Evolutionary conservation across 73 alveolate species (phyloP).

Genomic region (Symbiodinium natans): DNA sequence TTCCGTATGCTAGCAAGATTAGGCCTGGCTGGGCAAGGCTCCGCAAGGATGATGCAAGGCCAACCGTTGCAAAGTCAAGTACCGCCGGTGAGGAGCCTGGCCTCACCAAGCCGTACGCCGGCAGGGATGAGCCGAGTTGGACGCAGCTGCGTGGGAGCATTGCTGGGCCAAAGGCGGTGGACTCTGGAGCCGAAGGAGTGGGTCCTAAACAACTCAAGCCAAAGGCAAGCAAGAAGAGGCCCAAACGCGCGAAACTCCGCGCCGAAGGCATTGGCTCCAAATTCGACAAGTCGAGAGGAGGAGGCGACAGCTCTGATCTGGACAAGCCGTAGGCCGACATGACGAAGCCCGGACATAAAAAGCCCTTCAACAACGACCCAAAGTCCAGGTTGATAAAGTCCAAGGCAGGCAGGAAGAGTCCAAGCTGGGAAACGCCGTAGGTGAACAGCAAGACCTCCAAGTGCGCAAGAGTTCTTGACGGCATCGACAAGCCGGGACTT

Average conservation of each 20-base stretch:
- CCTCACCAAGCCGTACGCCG: slow-evolving; percentile 2
- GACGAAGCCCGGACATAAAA: background rate
- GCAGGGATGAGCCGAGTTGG: background rate
- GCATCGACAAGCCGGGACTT: background rate
- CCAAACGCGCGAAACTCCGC: background rate
- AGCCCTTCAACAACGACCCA: background rate
- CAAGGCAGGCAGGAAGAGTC: background rate
- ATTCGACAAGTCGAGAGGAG: background rate
- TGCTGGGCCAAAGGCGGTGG: background rate
- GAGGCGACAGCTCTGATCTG: background rate
- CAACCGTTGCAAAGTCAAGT: slow-evolving; percentile 11
- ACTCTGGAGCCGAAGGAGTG: background rate
- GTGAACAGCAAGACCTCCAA: background rate
- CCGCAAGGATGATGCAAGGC: background rate
- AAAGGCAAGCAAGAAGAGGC: background rate
- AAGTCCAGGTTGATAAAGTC: background rate
- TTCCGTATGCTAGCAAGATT: background rate
- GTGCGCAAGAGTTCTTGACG: background rate
- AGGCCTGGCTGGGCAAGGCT: background rate
- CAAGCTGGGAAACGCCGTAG: slow-evolving; percentile 30
- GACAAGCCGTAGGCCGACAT: slow-evolving; percentile 13
- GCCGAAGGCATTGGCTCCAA: background rate
- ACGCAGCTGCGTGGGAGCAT: background rate
- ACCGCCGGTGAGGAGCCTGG: background rate
- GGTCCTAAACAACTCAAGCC: slow-evolving; percentile 22